Evolutionary conservation across 495 filamentous ascomycete genomes (phyloP).

Genomic region (Pseudoneurospora amorphoporcata): DNA sequence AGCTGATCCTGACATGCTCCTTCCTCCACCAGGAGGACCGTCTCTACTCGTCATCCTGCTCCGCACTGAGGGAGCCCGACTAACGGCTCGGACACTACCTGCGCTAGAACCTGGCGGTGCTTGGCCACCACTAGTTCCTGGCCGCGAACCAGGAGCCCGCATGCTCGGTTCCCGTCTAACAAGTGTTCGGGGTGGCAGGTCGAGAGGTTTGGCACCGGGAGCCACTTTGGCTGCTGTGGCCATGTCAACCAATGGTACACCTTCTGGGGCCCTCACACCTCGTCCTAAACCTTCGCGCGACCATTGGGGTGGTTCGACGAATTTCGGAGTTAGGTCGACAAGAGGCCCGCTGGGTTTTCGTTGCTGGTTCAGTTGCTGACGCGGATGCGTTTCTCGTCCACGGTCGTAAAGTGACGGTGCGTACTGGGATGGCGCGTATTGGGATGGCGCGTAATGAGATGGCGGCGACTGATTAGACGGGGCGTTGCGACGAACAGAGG

Average conservation of each 20-base stretch:
- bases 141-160: neutral
- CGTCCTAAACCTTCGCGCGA: conserved; percentile 50
- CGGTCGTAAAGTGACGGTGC: neutral
- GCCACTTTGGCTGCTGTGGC: conserved; percentile 11
- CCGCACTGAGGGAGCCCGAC: neutral
- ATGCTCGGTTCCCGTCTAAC: neutral
- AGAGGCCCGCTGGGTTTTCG: conserved; percentile 42
- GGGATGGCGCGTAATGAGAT: neutral
- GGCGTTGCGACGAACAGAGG: conserved; percentile 4
- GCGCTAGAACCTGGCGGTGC: neutral
- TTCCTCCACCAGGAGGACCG: neutral
- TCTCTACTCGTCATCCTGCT: neutral
- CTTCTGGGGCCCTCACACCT: conserved; percentile 51
- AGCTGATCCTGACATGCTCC: neutral
- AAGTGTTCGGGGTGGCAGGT: neutral
- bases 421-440: neutral
- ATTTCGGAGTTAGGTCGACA: conserved; percentile 65
- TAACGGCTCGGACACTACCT: neutral
- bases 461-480: conserved; percentile 9
- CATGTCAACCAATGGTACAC: conserved; percentile 54
- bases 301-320: conserved; percentile 64
- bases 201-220: neutral
- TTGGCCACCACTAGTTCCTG: neutral
- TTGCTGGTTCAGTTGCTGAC: conserved; percentile 18
- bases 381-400: conserved; percentile 7